These are phyloP conservation scores for Chondrus crispus DNA, from an alignment of 23 red algal genomes.

Conservation along the genomic window DNA sequence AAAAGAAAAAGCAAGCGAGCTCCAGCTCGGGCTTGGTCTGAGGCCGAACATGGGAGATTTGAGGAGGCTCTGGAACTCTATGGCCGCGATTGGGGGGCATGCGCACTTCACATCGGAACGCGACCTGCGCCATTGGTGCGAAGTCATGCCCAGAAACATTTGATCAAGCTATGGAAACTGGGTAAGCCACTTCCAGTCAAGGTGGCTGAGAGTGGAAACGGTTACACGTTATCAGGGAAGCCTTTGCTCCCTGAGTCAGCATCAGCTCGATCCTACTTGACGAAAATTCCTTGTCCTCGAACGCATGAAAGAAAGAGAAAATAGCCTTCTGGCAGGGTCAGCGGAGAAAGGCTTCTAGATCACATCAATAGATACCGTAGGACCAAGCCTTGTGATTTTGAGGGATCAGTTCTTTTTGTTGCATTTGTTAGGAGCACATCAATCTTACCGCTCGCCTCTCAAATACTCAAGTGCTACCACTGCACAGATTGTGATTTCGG, in stretches of 20 bases:
- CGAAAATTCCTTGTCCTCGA: conserved; percentile 30
- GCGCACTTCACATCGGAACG: conserved; percentile 82
- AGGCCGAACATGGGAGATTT: conserved; percentile 82
- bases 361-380: too few species aligned
- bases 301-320: neutral
- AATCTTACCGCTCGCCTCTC: too few species aligned
- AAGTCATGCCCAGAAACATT: conserved; percentile 92
- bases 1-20: conserved; percentile 56
- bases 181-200: conserved; percentile 80
- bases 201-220: conserved; percentile 84
- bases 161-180: conserved; percentile 90
- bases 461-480: too few species aligned
- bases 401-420: too few species aligned
- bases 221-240: conserved; percentile 94
- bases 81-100: conserved; percentile 82
- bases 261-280: conserved; percentile 74
- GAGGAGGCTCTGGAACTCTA: conserved; percentile 73
- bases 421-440: too few species aligned
- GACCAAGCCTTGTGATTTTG: too few species aligned
- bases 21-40: conserved; percentile 69
- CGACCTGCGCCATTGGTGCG: conserved; percentile 69
- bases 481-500: too few species aligned
- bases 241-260: conserved; percentile 72
- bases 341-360: too few species aligned
- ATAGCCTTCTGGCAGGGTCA: too few species aligned